Evolutionary conservation across 257 asterid species (phyloP).

Genomic region (Osmanthus fragrans): DNA sequence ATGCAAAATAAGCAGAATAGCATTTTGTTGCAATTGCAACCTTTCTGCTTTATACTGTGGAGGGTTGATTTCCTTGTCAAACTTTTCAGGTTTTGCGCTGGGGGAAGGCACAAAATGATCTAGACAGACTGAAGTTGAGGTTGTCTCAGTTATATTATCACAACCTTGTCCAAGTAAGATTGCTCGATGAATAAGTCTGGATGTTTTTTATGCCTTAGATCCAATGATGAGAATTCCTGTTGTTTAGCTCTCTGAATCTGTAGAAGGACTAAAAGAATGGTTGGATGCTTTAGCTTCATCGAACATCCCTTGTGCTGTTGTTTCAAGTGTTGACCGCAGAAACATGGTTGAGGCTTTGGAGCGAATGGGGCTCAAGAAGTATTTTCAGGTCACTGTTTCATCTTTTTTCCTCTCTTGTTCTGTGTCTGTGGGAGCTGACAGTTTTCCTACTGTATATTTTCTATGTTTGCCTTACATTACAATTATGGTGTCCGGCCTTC

Average conservation of each 20-base stretch:
- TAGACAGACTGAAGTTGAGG: constrained; percentile 68
- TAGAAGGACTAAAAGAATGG: constrained; percentile 91
- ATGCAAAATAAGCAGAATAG: neutral
- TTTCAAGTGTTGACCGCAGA: constrained; percentile 85
- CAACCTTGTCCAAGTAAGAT: constrained; percentile 62
- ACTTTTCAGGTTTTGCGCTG: constrained; percentile 60
- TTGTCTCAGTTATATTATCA: constrained; percentile 73
- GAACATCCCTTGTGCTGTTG: constrained; percentile 95
- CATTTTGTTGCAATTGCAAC: constrained; percentile 11
- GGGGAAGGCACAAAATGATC: constrained; percentile 58
- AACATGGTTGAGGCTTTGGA: constrained; percentile 73
- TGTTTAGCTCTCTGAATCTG: constrained; percentile 72
- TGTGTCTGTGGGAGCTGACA: neutral
- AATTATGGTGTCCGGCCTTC: neutral
- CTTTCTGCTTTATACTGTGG: neutral
- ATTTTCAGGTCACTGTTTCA: constrained; percentile 61
- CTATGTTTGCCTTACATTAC: neutral
- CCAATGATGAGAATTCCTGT: constrained; percentile 15
- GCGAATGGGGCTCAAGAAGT: constrained; percentile 77
- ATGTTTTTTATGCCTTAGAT: constrained; percentile 19
- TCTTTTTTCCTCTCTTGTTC: constrained; percentile 11
- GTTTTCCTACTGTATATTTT: neutral
- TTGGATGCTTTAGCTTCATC: constrained; percentile 85
- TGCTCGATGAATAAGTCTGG: constrained; percentile 1
- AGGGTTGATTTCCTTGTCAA: constrained; percentile 12